phyloP scores from a whole-genome alignment of 2,329 filamentous ascomycete species.

The Seiridium unicorne region DNA sequence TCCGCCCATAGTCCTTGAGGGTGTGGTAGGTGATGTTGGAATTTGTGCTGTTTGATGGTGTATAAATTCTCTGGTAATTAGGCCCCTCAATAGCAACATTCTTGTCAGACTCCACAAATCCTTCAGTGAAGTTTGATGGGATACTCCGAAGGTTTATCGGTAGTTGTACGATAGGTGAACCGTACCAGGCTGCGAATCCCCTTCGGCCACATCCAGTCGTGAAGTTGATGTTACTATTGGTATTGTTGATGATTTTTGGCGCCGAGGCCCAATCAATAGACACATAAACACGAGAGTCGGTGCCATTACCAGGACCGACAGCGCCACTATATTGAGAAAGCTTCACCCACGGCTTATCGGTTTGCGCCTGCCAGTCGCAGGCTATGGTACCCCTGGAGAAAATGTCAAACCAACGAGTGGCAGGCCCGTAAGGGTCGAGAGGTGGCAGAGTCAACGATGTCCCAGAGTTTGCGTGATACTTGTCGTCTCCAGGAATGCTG shows the following conservation, averaged over 20 bases:
- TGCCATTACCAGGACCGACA: constrained; percentile 43
- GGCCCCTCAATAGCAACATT: constrained; percentile 54
- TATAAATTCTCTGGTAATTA: constrained; percentile 45
- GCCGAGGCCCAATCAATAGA: constrained; percentile 54
- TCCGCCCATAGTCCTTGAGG: constrained; percentile 56
- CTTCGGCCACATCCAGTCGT: constrained; percentile 30
- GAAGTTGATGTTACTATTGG: constrained; percentile 51
- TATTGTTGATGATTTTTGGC: constrained; percentile 30
- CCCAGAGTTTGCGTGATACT: constrained; percentile 54
- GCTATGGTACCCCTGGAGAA: constrained; percentile 55
- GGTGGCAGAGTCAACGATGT: constrained; percentile 53
- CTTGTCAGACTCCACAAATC: constrained; percentile 63
- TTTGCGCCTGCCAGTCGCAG: constrained; percentile 51
- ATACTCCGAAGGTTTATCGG: constrained; percentile 50
- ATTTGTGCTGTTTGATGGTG: constrained; percentile 16
- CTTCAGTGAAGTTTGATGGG: constrained; percentile 49
- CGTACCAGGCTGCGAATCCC: constrained; percentile 27
- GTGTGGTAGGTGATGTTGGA: constrained; percentile 46
- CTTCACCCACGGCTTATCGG: constrained; percentile 48
- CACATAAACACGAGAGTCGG: constrained; percentile 52
- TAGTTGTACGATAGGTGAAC: constrained; percentile 47
- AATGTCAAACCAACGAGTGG: constrained; percentile 60
- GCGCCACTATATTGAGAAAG: constrained; percentile 48
- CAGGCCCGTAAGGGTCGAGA: constrained; percentile 57
- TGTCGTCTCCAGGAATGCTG: constrained; percentile 66